phyloP scores from a whole-genome alignment of 164 flowering plant genomes.

The Cinnamomum micranthum region DNA sequence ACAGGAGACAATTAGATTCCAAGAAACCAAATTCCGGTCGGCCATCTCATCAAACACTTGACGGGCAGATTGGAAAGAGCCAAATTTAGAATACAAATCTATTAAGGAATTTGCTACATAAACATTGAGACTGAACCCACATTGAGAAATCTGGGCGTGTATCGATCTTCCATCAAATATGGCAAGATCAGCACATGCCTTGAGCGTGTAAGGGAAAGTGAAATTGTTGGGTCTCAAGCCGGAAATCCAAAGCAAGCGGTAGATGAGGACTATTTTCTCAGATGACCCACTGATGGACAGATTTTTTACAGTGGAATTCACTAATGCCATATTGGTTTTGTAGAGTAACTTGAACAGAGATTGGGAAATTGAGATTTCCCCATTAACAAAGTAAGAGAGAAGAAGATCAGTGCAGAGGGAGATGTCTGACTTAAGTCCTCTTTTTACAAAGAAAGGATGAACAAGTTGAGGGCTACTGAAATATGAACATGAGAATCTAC shows the following conservation, averaged over 20 bases:
- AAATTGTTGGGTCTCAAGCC: constrained; percentile 7
- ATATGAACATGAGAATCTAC: not conserved
- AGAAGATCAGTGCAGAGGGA: constrained; percentile 1
- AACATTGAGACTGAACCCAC: constrained; percentile 3
- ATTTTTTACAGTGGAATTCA: constrained; percentile 9
- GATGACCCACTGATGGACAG: not conserved
- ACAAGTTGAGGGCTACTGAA: not conserved
- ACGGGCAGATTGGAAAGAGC: constrained; percentile 10
- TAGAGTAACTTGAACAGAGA: constrained; percentile 9
- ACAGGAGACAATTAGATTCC: constrained; percentile 11
- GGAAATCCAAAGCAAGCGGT: constrained; percentile 12
- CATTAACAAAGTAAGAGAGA: constrained; percentile 5
- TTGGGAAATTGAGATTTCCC: not conserved
- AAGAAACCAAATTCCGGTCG: constrained; percentile 9
- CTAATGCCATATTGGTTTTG: not conserved
- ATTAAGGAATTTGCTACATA: constrained; percentile 12
- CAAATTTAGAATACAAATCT: constrained; percentile 14
- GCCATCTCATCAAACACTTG: constrained; percentile 16
- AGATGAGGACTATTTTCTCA: constrained; percentile 10
- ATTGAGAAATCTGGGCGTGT: constrained; percentile 12
- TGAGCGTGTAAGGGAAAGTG: constrained; percentile 17
- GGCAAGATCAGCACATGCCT: constrained; percentile 12
- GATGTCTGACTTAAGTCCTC: not conserved
- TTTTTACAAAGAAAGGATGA: constrained; percentile 6
- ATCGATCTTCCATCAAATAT: constrained; percentile 4